Percentiles rank a stretch among this genome's conserved stretches.
Conservation (phyloP, 2,329 filamentous ascomycete species). For the Fusarium fujikuroi region DNA sequence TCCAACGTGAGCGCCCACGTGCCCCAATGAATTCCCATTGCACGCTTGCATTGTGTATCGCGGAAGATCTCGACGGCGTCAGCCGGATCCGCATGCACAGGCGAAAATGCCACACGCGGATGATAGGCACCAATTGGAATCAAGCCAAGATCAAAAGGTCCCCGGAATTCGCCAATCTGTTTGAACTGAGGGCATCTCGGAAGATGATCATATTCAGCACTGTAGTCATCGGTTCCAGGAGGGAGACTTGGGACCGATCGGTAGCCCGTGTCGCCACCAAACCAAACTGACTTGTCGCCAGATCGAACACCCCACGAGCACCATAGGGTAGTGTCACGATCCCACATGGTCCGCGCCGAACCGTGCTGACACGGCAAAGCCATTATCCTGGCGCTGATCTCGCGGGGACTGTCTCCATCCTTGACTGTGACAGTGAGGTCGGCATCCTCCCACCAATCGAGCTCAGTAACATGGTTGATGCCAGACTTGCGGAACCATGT, state of each 20-base stretch:
- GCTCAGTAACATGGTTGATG: conserved; percentile 81
- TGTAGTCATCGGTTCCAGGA: conserved; percentile 74
- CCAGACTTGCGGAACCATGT: conserved; percentile 81
- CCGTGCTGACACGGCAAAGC: conserved; percentile 84
- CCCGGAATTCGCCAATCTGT: conserved; percentile 81
- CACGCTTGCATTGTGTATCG: conserved; percentile 80
- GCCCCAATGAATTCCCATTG: conserved; percentile 93
- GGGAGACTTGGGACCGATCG: conserved; percentile 76
- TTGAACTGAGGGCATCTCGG: conserved; percentile 86
- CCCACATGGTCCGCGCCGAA: conserved; percentile 73
- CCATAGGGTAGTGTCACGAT: conserved; percentile 84
- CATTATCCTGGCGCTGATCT: conserved; percentile 79
- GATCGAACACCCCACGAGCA: conserved; percentile 84
- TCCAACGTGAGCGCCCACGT: conserved; percentile 89
- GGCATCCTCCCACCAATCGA: conserved; percentile 94
- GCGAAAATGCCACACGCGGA: conserved; percentile 76
- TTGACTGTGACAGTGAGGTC: conserved; percentile 69
- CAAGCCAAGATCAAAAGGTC: conserved; percentile 89
- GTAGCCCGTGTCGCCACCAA: conserved; percentile 92
- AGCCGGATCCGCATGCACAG: conserved; percentile 86
- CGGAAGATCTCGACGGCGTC: conserved; percentile 91
- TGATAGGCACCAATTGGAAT: conserved; percentile 94
- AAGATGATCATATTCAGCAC: conserved; percentile 69
- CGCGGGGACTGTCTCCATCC: conserved; percentile 45
- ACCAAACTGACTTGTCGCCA: conserved; percentile 82